Base-by-base conservation (phyloP, 73 alveolate genomes). In the Diophrys sp. region DNA sequence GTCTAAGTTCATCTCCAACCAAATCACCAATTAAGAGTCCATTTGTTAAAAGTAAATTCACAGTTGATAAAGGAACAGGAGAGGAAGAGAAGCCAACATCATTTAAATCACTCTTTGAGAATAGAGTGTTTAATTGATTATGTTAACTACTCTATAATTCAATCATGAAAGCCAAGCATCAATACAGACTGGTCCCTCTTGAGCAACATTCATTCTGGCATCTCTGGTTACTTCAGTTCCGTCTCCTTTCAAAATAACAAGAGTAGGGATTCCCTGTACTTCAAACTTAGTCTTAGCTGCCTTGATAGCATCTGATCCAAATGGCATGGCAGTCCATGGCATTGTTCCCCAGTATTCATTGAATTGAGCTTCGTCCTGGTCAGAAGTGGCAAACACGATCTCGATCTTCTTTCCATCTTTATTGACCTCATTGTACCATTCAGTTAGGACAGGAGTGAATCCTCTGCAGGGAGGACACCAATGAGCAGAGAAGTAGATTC, bases 271-370 rank as follows among this genome's bases (percentile, higher is more conserved):
- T 29, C 98, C 98, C 62, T 81, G 84, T 23, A 96, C 94, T 57
- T 82, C 91, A 80, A 86, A 96, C 74, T 90, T 91, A 57, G 83
- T 90, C 24, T 88, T 81, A 33, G 93, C 33, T 70, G 85, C 79
- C 70, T 83, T 82, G 18, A 95, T 83, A 74, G 96, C 77, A 31
- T 76, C 84, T 77, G 93, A 98, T 14, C 87, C 80, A 73, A 72
- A 91, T 33, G 92, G 93, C 5, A 95, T 79, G 0, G 97, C 96
- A 27, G 89, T 82, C 97, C 97, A 95, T 31, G 98, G 98, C 92
- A 90, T 82, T 70, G 86, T 78, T 26, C 79, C 73, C 68, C 70
- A 83, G 78, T 92, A 95, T 84, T 87, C 85, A 34, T 88, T 84
- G 82, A 84, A 95, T 77, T 81, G 82, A 26, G 80, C 91, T 74